Base-by-base conservation (phyloP, 352 stramenopile genomes). In the Pythium plurisporium region DNA sequence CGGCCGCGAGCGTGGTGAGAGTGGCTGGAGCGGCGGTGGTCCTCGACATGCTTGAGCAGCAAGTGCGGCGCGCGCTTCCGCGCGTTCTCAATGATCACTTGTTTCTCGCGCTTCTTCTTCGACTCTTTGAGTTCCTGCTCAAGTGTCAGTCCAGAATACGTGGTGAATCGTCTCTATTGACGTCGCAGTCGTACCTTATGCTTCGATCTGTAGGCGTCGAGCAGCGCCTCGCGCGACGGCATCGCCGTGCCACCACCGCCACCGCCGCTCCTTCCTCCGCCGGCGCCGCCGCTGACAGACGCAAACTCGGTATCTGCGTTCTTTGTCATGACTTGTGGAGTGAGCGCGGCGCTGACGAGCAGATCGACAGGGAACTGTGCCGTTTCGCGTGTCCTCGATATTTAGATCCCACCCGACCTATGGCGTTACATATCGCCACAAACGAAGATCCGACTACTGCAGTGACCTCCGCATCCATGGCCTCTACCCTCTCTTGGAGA, bases 81-180 rank as follows among this genome's bases (percentile, higher is more conserved):
- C 14, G 71, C 52, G 27, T 78, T 73, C 41, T 82, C 69, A 17
- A 89, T 55, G 63, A 89, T 82, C 31, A 89, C 70, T 43, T 74
- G 64, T 51, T 87, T 89, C 53, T 86, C 73, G 29, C 70, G 69
- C 36, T 58, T 65, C 61, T 76, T 86, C 50, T 69, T 73, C 8
- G 40, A 64, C 31, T 73, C 72, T 52, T 74, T 67, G 2, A 64
- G 36, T 20, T 82, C 74, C 77, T 87, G 34, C 19, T 44, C n/a
- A 20, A 5, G 27, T 25, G 38, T 27, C 12, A 23, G n/a, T 27
- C 15, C 7, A 41, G 20, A 22, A 17, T 7, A 41, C 36, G 15
- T 41, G n/a, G 7, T 40, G 26, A 19, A 25, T 34, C 7, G 4
- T 5, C 5, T 25, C 26, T 17, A 49, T 33, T n/a, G n/a, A n/a